These are phyloP conservation scores for Suillus tomentosus DNA, from an alignment of 768 basidiomycete genomes.

Conservation along the genomic window DNA sequence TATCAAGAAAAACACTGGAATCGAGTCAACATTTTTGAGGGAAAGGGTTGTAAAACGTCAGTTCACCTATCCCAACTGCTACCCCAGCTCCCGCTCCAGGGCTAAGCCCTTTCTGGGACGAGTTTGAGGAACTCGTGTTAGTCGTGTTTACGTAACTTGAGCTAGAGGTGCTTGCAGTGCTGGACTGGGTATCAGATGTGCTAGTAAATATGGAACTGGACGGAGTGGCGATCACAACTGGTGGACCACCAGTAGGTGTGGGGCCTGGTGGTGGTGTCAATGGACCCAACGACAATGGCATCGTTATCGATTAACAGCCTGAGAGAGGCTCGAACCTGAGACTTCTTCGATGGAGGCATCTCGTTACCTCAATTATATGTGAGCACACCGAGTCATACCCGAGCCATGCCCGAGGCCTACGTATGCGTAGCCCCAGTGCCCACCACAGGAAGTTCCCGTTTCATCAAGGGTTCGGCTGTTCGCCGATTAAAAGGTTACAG, in stretches of 20 bases:
- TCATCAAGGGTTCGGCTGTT: no score
- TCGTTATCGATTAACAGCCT: background rate
- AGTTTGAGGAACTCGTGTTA: constrained; percentile 8
- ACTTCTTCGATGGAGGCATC: background rate
- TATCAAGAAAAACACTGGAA: constrained; percentile 13
- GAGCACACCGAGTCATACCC: background rate
- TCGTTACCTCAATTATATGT: background rate
- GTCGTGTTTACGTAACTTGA: constrained; percentile 1
- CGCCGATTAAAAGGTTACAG: no score
- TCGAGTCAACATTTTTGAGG: background rate
- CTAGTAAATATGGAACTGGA: background rate
- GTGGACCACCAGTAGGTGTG: background rate
- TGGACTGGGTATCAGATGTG: background rate
- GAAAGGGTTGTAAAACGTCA: background rate
- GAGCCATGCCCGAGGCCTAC: background rate
- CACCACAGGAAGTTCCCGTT: no score
- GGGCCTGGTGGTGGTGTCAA: background rate
- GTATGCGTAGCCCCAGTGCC: background rate
- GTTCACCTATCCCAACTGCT: constrained; percentile 28
- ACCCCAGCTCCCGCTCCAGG: constrained; percentile 27
- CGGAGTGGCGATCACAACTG: background rate
- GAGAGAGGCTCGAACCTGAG: background rate
- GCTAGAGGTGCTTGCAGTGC: constrained; percentile 8
- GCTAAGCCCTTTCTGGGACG: constrained; percentile 12
- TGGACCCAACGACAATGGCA: background rate